phyloP scores from a whole-genome alignment of 2,329 filamentous ascomycete species.

The Cytospora schulzeri region DNA sequence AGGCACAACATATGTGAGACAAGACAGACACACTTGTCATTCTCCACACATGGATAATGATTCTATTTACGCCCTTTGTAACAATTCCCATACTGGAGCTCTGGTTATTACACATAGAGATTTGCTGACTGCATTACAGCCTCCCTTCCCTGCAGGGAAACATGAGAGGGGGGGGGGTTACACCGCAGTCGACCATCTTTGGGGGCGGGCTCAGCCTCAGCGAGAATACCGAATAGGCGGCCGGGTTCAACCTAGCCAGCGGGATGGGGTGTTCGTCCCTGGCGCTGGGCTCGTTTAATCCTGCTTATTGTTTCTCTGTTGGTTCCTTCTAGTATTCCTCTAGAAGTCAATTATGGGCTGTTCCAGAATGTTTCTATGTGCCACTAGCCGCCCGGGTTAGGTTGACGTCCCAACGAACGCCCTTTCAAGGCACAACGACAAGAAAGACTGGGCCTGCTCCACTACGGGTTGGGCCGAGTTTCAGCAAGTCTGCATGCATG shows the following conservation, averaged over 20 bases:
- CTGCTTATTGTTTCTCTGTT: not conserved
- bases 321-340: not conserved
- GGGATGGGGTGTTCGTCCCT: not conserved
- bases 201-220: not conserved
- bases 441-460: too few species aligned
- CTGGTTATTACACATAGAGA: not conserved
- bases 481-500: too few species aligned
- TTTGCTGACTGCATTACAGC: constrained; percentile 14
- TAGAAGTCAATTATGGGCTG: not conserved
- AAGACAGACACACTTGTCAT: not conserved
- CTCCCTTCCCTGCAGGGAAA: not conserved
- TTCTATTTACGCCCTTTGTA: not conserved
- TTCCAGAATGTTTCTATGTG: not conserved
- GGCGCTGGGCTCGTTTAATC: constrained; percentile 1
- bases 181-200: not conserved
- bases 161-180: not conserved
- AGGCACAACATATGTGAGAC: too few species aligned
- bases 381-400: not conserved
- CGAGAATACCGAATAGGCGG: not conserved
- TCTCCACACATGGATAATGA: not conserved
- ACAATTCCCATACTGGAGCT: not conserved
- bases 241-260: constrained; percentile 1
- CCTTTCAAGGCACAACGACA: too few species aligned
- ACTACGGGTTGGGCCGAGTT: too few species aligned
- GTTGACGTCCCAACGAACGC: too few species aligned